phyloP scores from a whole-genome alignment of 78 protist species.

The Thecamonas trahens region DNA sequence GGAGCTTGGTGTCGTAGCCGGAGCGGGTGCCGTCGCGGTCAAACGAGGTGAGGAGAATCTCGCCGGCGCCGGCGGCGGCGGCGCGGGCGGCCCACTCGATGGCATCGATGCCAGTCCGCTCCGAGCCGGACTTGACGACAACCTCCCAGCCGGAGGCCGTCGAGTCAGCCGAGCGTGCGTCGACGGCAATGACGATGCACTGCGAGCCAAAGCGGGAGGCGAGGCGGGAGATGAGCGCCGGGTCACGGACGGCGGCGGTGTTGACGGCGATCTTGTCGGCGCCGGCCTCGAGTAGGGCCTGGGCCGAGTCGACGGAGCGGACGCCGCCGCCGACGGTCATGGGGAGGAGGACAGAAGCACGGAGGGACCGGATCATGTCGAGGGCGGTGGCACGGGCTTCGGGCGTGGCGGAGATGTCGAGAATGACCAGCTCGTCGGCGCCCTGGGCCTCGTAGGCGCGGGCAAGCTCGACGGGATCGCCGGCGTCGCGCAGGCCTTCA shows the following conservation, averaged over 20 bases:
- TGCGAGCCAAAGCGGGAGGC: background rate
- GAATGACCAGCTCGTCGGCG: constrained; percentile 15
- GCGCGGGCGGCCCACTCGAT: constrained; percentile 1
- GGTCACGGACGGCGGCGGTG: constrained; percentile 8
- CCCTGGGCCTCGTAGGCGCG: constrained; percentile 2
- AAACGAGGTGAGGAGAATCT: constrained; percentile 10
- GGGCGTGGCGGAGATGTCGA: constrained; percentile 9
- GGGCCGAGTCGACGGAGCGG: background rate
- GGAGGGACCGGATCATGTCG: background rate
- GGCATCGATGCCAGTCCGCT: constrained; percentile 7
- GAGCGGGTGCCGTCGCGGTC: constrained; percentile 14
- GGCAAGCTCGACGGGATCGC: constrained; percentile 14
- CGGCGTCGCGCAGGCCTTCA: background rate
- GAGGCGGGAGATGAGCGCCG: background rate
- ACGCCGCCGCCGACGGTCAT: constrained; percentile 14
- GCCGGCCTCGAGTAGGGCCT: constrained; percentile 5
- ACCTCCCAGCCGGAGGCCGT: background rate
- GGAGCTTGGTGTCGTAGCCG: constrained; percentile 15
- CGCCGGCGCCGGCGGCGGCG: background rate
- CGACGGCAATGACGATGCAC: constrained; percentile 7
- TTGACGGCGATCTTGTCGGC: constrained; percentile 16
- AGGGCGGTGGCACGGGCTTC: background rate
- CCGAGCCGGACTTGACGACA: background rate
- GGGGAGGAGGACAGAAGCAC: background rate
- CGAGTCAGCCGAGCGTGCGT: background rate